Evolutionary conservation across 2,329 filamentous ascomycete genomes (phyloP), one percentile per base, ranked within the genome.

Genomic region (Pyrenochaeta sp.): DNA sequence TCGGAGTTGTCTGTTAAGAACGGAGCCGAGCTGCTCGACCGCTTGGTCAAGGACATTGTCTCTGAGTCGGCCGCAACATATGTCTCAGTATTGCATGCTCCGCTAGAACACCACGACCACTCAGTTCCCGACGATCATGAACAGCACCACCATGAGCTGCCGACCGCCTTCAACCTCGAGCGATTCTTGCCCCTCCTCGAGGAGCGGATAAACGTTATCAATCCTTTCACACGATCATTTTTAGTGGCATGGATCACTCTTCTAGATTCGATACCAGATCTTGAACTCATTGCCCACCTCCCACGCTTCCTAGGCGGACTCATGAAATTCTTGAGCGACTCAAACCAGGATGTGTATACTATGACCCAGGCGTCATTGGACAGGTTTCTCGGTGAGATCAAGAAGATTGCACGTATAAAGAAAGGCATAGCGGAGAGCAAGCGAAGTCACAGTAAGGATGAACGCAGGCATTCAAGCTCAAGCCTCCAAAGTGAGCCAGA

Each of bases 1-100:
- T 94, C 93, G 0, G 96, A 99, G 74, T 81, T 97, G 4, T 98
- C 94, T 0, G 96, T 99, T 53, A 99, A 99, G 78, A 99, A 99
- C 72, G 95, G 95, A 23, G 95, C 95, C 18, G 95, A 99, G 74
- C 84, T 99, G 43, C 84, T 99, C 7, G 95, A 99, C 77, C 90
- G 95, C 27, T 83, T 99, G 42, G 88, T 99, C 70, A 97, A 97
- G 77, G 93, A 98, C 68, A 97, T 98, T 56, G 92, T 98, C 3
- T 90, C 93, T 2, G 94, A 98, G 77, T 97, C 93, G 5, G 93
- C 94, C 12, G 91, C 94, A 37, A 95, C 92, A 4, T 99, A 99
- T 74, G 88, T 98, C 6, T 98, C 95, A 0, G 85, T 97, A 9
- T 80, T 99, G 20, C 90, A 96, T 60, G 79, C 83, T 30, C 78